Conservation (phyloP, 164 flowering plant genomes). For the Dillenia suffruticosa region DNA sequence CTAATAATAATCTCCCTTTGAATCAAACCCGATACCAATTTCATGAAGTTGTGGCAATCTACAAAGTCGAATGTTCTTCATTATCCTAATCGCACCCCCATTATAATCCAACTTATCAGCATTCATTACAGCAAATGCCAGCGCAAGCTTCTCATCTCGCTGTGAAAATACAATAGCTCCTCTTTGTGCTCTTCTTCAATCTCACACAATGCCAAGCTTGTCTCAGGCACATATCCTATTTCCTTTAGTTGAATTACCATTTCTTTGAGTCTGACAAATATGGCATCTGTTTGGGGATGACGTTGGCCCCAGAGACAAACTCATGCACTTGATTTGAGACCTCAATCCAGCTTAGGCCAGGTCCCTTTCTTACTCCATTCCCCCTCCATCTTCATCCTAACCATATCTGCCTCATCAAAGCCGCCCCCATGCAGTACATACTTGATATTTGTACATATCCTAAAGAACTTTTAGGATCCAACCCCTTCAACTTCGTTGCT, state of each 20-base stretch:
- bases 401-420: conserved; percentile 38
- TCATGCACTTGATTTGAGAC: conserved; percentile 54
- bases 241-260: conserved; percentile 41
- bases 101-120: conserved; percentile 3
- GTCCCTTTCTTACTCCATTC: conserved; percentile 53
- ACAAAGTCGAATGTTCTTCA: conserved; percentile 75
- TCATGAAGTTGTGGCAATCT: conserved; percentile 81
- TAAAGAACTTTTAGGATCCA: conserved; percentile 57
- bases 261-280: conserved; percentile 30
- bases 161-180: conserved; percentile 60
- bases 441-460: conserved; percentile 68
- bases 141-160: conserved; percentile 87
- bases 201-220: conserved; percentile 49
- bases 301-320: conserved; percentile 68
- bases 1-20: conserved; percentile 63
- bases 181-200: conserved; percentile 67
- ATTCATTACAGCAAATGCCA: conserved; percentile 56
- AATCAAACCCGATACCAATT: conserved; percentile 48
- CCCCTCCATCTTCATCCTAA: conserved; percentile 59
- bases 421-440: conserved; percentile 46
- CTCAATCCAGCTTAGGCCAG: conserved; percentile 86
- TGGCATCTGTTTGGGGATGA: conserved; percentile 43
- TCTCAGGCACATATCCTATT: conserved; percentile 67
- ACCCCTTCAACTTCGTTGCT: conserved; percentile 43
- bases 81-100: conserved; percentile 34